A percentile compares a stretch with the other conserved stretches of the same genome.
phyloP scores from a whole-genome alignment of 2,329 filamentous ascomycete species.

The Rosellinia necatrix region DNA sequence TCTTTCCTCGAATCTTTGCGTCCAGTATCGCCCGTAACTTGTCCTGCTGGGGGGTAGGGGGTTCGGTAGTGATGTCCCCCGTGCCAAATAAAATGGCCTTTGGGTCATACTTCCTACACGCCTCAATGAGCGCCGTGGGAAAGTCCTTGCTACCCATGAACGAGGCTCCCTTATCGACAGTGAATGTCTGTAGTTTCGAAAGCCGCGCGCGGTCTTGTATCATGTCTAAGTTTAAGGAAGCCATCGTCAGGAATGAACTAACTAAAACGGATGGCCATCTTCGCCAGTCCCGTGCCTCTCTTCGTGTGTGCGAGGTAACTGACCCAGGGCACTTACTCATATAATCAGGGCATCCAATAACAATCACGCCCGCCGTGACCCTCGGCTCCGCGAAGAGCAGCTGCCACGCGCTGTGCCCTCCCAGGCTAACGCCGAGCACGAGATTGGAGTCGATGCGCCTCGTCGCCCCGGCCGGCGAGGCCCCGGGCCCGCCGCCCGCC shows the following conservation, averaged over 20 bases:
- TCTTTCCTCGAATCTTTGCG: constrained; percentile 62
- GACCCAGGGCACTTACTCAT: constrained; percentile 53
- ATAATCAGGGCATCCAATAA: constrained; percentile 92
- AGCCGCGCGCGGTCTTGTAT: constrained; percentile 78
- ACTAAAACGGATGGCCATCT: too few species aligned
- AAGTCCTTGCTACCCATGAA: constrained; percentile 83
- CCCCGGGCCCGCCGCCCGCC: constrained; percentile 33
- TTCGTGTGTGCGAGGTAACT: neutral
- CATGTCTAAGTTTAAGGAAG: constrained; percentile 50
- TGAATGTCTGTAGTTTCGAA: constrained; percentile 68
- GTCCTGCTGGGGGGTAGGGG: constrained; percentile 46
- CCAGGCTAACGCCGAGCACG: constrained; percentile 81
- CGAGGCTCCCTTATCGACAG: constrained; percentile 55
- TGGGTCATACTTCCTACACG: constrained; percentile 72
- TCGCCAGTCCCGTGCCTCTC: neutral
- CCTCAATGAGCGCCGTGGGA: constrained; percentile 67
- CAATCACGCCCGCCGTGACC: constrained; percentile 75
- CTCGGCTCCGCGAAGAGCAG: constrained; percentile 77
- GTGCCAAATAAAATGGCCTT: constrained; percentile 72
- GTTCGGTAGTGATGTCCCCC: constrained; percentile 40
- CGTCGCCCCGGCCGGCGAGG: constrained; percentile 34
- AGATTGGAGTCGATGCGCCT: constrained; percentile 65
- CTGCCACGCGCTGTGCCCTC: constrained; percentile 89
- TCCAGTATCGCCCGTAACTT: constrained; percentile 54
- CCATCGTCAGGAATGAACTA: constrained; percentile 9